phyloP scores from a whole-genome alignment of 345 rosid species.

The Cardamine resedifolia region DNA sequence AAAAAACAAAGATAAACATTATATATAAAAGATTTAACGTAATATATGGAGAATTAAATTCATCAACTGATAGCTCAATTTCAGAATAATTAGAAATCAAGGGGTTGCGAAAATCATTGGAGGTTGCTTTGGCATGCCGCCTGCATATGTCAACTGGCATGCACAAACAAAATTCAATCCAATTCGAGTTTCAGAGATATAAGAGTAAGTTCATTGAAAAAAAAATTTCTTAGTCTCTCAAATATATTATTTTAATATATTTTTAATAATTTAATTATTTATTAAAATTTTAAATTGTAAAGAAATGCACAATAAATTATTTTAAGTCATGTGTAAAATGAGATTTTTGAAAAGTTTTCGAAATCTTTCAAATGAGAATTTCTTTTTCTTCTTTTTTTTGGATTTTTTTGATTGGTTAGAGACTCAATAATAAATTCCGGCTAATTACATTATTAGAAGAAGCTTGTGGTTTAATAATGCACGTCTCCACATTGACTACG shows the following conservation, averaged over 20 bases:
- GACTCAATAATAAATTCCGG: neutral
- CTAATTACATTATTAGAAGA: neutral
- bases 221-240: no score
- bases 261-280: no score
- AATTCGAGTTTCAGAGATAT: neutral
- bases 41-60: neutral
- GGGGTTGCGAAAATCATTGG: neutral
- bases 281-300: no score
- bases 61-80: neutral
- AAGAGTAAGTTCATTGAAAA: no score
- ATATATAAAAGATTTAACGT: neutral
- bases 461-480: slow-evolving; percentile 3
- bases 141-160: neutral
- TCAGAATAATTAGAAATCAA: neutral
- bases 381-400: no score
- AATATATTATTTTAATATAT: no score
- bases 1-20: neutral
- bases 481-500: no score
- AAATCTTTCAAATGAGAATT: no score
- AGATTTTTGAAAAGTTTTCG: no score
- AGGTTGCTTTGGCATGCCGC: neutral
- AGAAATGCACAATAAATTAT: no score
- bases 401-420: no score
- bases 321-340: no score
- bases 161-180: neutral